Percentiles rank a stretch among this genome's conserved stretches.
Conservation (phyloP, 2,329 filamentous ascomycete genomes). For the Apiospora marii region DNA sequence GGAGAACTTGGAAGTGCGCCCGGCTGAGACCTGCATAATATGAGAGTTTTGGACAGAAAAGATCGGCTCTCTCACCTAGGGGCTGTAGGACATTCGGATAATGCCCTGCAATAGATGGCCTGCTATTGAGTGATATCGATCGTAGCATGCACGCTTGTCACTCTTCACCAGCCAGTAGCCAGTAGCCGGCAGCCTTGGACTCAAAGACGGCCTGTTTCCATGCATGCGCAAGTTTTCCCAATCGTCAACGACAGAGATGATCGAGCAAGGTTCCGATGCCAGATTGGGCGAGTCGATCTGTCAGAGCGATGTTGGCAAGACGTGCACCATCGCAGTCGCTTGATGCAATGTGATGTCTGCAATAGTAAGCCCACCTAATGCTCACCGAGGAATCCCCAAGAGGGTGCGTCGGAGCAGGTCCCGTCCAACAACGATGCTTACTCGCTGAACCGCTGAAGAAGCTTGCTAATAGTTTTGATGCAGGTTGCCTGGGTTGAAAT, state of each 20-base stretch:
- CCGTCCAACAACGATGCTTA: neutral
- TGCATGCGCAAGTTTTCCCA: neutral
- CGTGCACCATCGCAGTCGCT: neutral
- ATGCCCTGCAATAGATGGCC: constrained; percentile 6
- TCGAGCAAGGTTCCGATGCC: neutral
- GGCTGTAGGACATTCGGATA: neutral
- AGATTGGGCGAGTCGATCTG: neutral
- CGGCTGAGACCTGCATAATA: constrained; percentile 5
- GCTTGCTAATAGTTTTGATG: neutral
- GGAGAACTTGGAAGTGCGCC: neutral
- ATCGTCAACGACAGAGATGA: neutral
- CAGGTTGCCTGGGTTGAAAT: neutral
- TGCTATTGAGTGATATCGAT: neutral
- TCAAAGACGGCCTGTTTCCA: neutral
- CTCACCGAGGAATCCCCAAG: neutral
- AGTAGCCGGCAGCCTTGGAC: neutral
- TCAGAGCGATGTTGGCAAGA: neutral
- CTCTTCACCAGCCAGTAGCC: neutral
- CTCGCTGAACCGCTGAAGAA: neutral
- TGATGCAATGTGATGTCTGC: neutral
- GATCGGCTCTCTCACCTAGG: neutral
- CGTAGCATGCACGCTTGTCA: neutral
- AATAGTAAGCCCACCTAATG: neutral
- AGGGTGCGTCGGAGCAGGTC: neutral
- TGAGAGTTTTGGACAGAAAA: neutral